Evolutionary conservation across 78 protist genomes (phyloP), one percentile per base, ranked within the genome.

Genomic region (Dictyostelium firmibasis): DNA sequence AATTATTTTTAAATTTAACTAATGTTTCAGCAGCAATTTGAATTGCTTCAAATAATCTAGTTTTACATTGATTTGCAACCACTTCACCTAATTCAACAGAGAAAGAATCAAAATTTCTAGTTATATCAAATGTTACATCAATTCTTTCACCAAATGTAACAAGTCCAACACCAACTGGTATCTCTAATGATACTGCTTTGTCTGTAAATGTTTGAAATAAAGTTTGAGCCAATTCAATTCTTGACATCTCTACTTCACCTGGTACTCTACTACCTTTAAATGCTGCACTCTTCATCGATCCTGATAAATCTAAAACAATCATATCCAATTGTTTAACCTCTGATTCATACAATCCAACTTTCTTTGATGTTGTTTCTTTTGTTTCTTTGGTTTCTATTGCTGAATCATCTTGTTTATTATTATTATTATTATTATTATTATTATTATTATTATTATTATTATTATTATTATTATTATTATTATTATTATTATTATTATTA

Each of bases 201-300:
- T 89, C 94, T 20, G 53, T 88, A 27, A 87, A 87, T 74, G 94
- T 89, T 81, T 89, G 94, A n/a, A 89, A 89, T 31, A 81, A 23
- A 8, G 87, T 81, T 60, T 89, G 94, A 9, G 87, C 87, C 3
- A 69, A 18, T 69, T 89, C 94, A n/a, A 89, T 89, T 81, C 94
- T 89, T 10, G 85, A 81, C 94, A 89, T 89, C 6, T 81, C 87
- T 16, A 87, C 0, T 60, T 87, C 93, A 16, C 93, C 93, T 35
- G 93, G 86, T 27, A 57, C 79, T 7, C 3, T 57, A 23, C 81
- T 64, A 23, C 87, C 87, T 11, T 20, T 64, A 47, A 53, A 89
- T 50, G 94, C 86, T 6, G 75, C 10, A 20, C 29, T 1, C 38
- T 43, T 78, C 94, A 89, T 89, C 14, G 94, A 89, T 4, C 86